Conservation (phyloP, 2,329 filamentous ascomycete genomes). For the Colletotrichum sp. region DNA sequence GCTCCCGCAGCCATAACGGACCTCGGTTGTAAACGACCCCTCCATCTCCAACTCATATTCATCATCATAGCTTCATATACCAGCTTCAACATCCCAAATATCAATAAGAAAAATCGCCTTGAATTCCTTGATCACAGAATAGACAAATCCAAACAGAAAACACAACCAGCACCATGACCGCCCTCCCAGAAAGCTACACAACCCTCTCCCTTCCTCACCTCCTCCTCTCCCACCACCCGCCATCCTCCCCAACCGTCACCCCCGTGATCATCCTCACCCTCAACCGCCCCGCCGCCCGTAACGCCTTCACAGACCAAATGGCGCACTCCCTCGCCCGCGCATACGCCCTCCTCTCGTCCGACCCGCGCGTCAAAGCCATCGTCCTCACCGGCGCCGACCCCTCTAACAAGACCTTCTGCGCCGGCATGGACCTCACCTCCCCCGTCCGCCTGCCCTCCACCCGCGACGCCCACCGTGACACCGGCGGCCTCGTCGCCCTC, state of each 20-base stretch:
- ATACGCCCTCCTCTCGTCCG: slow-evolving; percentile 54
- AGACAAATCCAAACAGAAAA: background rate
- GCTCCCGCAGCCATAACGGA: background rate
- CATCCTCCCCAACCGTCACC: slow-evolving; percentile 58
- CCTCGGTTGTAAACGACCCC: slow-evolving; percentile 12
- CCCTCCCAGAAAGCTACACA: slow-evolving; percentile 43
- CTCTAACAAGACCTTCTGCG: slow-evolving; percentile 58
- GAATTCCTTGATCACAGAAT: too few species aligned
- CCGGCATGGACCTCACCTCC: slow-evolving; percentile 60
- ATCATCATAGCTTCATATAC: background rate
- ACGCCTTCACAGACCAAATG: slow-evolving; percentile 74
- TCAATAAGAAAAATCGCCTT: background rate
- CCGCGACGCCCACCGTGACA: slow-evolving; percentile 46
- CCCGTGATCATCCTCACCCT: slow-evolving; percentile 68
- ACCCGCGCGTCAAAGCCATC: slow-evolving; percentile 59
- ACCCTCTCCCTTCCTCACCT: slow-evolving; percentile 47
- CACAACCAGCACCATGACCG: background rate
- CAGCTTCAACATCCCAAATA: background rate
- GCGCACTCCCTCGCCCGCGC: slow-evolving; percentile 62
- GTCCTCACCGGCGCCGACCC: slow-evolving; percentile 59
- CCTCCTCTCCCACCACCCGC: slow-evolving; percentile 53
- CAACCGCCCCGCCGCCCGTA: slow-evolving; percentile 68
- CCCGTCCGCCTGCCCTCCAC: slow-evolving; percentile 28
- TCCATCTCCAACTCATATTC: background rate
- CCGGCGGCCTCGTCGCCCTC: slow-evolving; percentile 58